These are phyloP conservation scores for Lachnellula occidentalis DNA, from an alignment of 2,329 filamentous ascomycete species.

Conservation along the genomic window DNA sequence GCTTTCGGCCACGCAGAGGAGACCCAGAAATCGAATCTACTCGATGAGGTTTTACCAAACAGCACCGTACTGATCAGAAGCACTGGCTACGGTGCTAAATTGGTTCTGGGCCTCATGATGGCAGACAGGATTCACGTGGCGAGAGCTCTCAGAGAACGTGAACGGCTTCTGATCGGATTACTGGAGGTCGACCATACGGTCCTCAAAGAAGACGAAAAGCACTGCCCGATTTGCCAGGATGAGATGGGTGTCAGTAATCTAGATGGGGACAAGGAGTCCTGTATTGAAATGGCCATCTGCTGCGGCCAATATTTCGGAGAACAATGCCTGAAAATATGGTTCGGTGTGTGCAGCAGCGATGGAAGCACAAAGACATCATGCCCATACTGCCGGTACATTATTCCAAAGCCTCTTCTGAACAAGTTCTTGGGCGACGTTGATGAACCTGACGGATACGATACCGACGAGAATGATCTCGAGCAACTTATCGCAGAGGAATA, in stretches of 20 bases:
- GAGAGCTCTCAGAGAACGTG: not conserved
- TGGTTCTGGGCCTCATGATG: slow-evolving; percentile 22
- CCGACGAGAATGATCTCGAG: not conserved
- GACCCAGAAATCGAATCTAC: not conserved
- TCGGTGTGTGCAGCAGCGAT: not conserved
- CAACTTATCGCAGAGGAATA: not conserved
- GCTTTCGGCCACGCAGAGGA: slow-evolving; percentile 14
- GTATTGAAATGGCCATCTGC: slow-evolving; percentile 19
- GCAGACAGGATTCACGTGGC: slow-evolving; percentile 19
- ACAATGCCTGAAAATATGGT: slow-evolving; percentile 18
- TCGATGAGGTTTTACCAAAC: not conserved
- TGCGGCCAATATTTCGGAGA: slow-evolving; percentile 20
- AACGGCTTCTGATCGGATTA: slow-evolving; percentile 8
- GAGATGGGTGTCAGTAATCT: slow-evolving; percentile 7
- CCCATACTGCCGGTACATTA: slow-evolving; percentile 16
- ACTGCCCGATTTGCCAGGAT: slow-evolving; percentile 21
- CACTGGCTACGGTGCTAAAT: slow-evolving; percentile 19
- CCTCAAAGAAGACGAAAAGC: slow-evolving; percentile 6
- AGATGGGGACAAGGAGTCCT: slow-evolving; percentile 9
- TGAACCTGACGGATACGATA: slow-evolving; percentile 1
- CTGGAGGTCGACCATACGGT: slow-evolving; percentile 1
- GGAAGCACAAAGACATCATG: slow-evolving; percentile 2
- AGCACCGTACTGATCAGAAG: slow-evolving; percentile 11
- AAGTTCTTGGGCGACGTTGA: slow-evolving; percentile 8
- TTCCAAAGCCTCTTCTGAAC: slow-evolving; percentile 9